Conservation (phyloP, 2,329 filamentous ascomycete genomes). For the Penicillium sp. region DNA sequence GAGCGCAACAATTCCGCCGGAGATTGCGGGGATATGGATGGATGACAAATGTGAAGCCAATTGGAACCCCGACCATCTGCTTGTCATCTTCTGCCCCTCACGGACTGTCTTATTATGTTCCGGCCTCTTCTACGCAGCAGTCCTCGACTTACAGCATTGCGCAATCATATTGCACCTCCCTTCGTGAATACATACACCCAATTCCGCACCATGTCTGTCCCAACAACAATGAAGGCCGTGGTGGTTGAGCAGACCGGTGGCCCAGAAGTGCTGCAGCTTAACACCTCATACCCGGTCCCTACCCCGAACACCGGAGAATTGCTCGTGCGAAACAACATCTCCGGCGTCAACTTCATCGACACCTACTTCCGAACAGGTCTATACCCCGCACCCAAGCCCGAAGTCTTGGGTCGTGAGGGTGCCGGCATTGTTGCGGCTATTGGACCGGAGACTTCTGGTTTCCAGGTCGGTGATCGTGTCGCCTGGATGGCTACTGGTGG, state of each 20-base stretch:
- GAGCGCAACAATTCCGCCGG: slow-evolving; percentile 6
- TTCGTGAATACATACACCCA: slow-evolving; percentile 7
- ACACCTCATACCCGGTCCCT: slow-evolving; percentile 67
- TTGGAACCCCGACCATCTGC: no score
- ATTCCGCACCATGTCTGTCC: slow-evolving; percentile 49
- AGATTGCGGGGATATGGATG: neutral
- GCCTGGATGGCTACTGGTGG: slow-evolving; percentile 59
- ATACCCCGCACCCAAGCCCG: slow-evolving; percentile 68
- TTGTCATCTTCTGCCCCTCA: no score
- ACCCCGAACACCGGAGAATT: slow-evolving; percentile 65
- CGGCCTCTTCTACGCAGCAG: slow-evolving; percentile 11
- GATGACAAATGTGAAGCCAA: slow-evolving; percentile 7
- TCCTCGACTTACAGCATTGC: slow-evolving; percentile 16
- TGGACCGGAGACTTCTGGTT: slow-evolving; percentile 51
- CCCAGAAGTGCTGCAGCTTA: slow-evolving; percentile 67
- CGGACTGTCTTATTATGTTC: slow-evolving; percentile 11
- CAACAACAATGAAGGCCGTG: slow-evolving; percentile 69
- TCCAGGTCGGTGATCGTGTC: slow-evolving; percentile 66
- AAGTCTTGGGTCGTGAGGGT: slow-evolving; percentile 75
- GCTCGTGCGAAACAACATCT: slow-evolving; percentile 73
- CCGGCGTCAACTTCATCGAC: slow-evolving; percentile 87
- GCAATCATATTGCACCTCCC: slow-evolving; percentile 13
- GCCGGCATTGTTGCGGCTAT: slow-evolving; percentile 65
- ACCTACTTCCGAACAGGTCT: slow-evolving; percentile 86
- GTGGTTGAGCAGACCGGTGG: slow-evolving; percentile 69